Evolutionary conservation across 257 asterid genomes (phyloP), one percentile per base, ranked within the genome.

Genomic region (Thymus mandschuricus): DNA sequence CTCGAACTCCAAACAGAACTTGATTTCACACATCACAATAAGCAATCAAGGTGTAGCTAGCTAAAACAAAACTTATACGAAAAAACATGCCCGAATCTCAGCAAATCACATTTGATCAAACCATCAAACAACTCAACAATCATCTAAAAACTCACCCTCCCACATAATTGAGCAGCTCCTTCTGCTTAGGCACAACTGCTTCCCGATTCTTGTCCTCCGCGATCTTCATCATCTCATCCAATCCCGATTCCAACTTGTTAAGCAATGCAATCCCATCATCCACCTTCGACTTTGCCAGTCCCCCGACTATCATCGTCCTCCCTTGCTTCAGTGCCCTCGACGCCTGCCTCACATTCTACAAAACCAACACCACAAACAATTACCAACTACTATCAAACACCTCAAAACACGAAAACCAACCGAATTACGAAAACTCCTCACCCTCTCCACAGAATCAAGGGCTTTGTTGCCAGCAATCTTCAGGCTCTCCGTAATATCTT

Each of bases 401-500:
- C 59, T 60, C 46, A 31, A 70, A 21, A 64, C n/a, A 46, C 13
- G 30, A 55, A 66, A 6, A 12, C 31, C 11, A 12, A 43, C 21
- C 5, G 70, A 69, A 69, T 29, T 10, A 50, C n/a, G 21, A 44
- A 78, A 15, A 31, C 1, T 76, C 60, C 96, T 84, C 82, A 95
- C 99, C 69, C 99, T 84, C 76, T 92, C 99, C 3, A 85, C 94
- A 52, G 98, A 86, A 81, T 89, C 98, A 72, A 95, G 89, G 8
- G 96, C 97, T 72, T 83, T 95, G 55, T 76, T 79, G 48, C 99
- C 96, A 46, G 97, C 81, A 84, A 89, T 60, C 79, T 89, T 95
- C 12, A 95, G 91, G 81, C 99, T 95, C 0, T 92, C 99, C 0
- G 96, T 86, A 65, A 95, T 92, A 82, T 95, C 98, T 79, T 95